Evolutionary conservation across 176 grass and related monocot genomes (phyloP).

Genomic region (Carex pumila): DNA sequence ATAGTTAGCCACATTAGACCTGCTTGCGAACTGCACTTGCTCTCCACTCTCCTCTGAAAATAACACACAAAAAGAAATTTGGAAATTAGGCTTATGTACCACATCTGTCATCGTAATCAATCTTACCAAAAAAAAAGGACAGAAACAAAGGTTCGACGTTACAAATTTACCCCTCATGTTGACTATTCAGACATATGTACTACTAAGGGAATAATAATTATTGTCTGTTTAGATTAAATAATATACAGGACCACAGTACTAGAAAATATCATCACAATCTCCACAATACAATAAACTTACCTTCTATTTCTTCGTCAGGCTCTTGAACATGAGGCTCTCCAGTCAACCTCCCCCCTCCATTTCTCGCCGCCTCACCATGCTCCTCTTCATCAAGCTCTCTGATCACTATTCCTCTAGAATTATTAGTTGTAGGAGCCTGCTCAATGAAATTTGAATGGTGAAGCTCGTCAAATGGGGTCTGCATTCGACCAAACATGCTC

Average conservation of each 20-base stretch:
- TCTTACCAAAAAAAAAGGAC: background rate
- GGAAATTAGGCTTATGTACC: background rate
- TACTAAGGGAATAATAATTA: background rate
- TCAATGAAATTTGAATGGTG: constrained; percentile 19
- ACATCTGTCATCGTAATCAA: background rate
- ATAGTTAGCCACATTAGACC: constrained; percentile 18
- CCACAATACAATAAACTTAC: background rate
- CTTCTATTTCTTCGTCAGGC: constrained; percentile 59
- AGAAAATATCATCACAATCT: background rate
- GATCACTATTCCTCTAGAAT: constrained; percentile 37
- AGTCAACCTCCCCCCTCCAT: constrained; percentile 3
- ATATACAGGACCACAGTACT: background rate
- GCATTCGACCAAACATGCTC: constrained; percentile 6
- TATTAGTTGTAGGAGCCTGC: constrained; percentile 18
- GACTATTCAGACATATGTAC: background rate
- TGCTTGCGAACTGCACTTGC: constrained; percentile 28
- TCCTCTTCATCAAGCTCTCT: constrained; percentile 56
- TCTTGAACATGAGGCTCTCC: constrained; percentile 53
- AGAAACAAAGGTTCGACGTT: background rate
- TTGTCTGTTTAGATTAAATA: background rate
- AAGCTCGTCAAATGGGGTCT: background rate
- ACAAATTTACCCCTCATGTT: background rate
- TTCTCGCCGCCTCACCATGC: background rate
- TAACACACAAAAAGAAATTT: background rate
- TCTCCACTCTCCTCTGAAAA: constrained; percentile 36